phyloP scores from a whole-genome alignment of 257 asterid species.

The Vinca minor region DNA sequence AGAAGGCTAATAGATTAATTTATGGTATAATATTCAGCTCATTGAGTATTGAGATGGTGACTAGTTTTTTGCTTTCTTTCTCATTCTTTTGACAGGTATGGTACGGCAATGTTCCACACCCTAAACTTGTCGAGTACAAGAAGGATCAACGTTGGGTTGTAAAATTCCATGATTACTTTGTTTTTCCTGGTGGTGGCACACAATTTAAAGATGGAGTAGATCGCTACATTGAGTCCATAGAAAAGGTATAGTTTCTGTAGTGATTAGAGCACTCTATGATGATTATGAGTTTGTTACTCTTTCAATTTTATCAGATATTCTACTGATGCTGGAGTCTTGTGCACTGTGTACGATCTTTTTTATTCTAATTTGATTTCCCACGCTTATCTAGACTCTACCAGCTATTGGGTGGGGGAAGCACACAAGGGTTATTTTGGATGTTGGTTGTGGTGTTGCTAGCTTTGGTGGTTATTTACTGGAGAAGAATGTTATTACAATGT shows the following conservation, averaged over 20 bases:
- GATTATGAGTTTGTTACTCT: background rate
- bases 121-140: constrained; percentile 95
- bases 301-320: background rate
- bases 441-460: constrained; percentile 99
- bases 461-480: constrained; percentile 87
- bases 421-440: constrained; percentile 79
- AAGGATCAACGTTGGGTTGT: constrained; percentile 87
- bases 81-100: constrained; percentile 51
- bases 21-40: background rate
- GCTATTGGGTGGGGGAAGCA: constrained; percentile 69
- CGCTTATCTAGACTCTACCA: constrained; percentile 46
- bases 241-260: constrained; percentile 42
- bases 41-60: background rate
- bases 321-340: no score
- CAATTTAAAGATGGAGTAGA: constrained; percentile 77
- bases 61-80: no score
- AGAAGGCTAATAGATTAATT: no score
- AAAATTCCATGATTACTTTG: constrained; percentile 55
- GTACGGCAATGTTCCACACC: constrained; percentile 92
- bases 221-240: constrained; percentile 50
- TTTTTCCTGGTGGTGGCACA: constrained; percentile 97
- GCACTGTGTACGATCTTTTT: background rate
- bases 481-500: constrained; percentile 71
- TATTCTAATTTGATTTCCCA: constrained; percentile 3
- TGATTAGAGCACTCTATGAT: background rate